A percentile compares a stretch with the other conserved stretches of the same genome.
Conservation (phyloP, 2,329 filamentous ascomycete genomes). For the Aspergillus latus region DNA sequence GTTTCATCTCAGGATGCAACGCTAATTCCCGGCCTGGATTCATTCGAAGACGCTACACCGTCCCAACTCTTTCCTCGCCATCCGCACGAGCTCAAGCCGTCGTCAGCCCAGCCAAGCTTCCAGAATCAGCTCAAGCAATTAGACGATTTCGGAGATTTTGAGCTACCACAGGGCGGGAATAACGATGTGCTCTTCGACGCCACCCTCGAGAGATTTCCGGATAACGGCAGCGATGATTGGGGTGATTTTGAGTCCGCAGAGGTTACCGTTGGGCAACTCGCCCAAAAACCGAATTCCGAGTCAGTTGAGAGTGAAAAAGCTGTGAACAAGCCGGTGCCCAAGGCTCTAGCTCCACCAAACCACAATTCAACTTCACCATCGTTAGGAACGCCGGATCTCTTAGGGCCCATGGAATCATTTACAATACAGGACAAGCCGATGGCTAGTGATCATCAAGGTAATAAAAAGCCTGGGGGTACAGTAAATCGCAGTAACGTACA, state of each 20-base stretch:
- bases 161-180: slow-evolving; percentile 26
- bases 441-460: slow-evolving; percentile 8
- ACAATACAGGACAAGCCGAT: slow-evolving; percentile 28
- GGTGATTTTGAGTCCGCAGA: slow-evolving; percentile 47
- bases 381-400: slow-evolving; percentile 10
- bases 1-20: slow-evolving; percentile 18
- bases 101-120: slow-evolving; percentile 1
- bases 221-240: slow-evolving; percentile 44
- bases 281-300: not conserved
- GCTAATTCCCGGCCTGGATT: slow-evolving; percentile 26
- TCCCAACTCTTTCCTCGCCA: slow-evolving; percentile 13
- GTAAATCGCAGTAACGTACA: not conserved
- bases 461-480: slow-evolving; percentile 1
- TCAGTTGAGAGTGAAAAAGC: not conserved
- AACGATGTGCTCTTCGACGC: slow-evolving; percentile 66
- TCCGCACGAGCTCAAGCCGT: not conserved
- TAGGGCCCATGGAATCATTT: slow-evolving; percentile 31
- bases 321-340: not conserved
- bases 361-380: not conserved
- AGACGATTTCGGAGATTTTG: slow-evolving; percentile 14
- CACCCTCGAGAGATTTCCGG: slow-evolving; percentile 28
- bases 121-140: slow-evolving; percentile 12
- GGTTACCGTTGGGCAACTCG: slow-evolving; percentile 14
- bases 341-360: not conserved
- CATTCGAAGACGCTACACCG: slow-evolving; percentile 21